Evolutionary conservation across 257 asterid species (phyloP), one percentile per base, ranked within the genome.

Genomic region (Scutellaria minor): DNA sequence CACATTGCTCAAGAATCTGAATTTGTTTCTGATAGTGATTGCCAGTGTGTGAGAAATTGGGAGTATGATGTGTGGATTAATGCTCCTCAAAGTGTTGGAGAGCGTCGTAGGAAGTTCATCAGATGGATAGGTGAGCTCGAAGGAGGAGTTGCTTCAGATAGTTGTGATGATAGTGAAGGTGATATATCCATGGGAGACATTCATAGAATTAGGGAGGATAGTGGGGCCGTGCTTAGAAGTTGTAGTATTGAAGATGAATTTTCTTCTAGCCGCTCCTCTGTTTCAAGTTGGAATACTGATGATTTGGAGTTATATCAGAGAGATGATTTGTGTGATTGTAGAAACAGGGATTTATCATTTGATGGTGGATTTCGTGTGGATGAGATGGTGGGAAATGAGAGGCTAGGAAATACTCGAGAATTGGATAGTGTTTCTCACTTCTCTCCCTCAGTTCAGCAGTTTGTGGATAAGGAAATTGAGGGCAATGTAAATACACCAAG

Each of bases 71-170:
- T 90, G 78, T 92, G 99, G 98, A 60, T 78, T 59, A 83, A 72
- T 72, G 84, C 89, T 79, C 98, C 98, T n/a, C 79, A 59, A 59
- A 92, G 98, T 74, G 90, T 95, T 72, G 72, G 56, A 18, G 98
- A 92, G 79, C 89, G 99, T 3, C 88, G 97, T 6, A 77, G 75
- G 79, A 80, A 82, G 37, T 95, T 95, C 79, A 71, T 81, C 27
- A 74, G 79, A 64, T 67, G 83, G 86, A 79, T 95, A 44, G 78
- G 73, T 60, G 82, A 73, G 14, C n/a, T 72, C 8, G 74, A 68
- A 35, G 70, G 78, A 40, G 87, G 78, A 54, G 72, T 50, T 62
- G 53, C 72, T 37, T 69, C 56, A 42, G 81, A 78, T 77, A 50
- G 37, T 44, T 24, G 64, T 71, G 74, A 63, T 56, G 46, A 66